Base-by-base conservation (phyloP, 192 early-diverging fungal genomes). In the Backusella mclennaniae region DNA sequence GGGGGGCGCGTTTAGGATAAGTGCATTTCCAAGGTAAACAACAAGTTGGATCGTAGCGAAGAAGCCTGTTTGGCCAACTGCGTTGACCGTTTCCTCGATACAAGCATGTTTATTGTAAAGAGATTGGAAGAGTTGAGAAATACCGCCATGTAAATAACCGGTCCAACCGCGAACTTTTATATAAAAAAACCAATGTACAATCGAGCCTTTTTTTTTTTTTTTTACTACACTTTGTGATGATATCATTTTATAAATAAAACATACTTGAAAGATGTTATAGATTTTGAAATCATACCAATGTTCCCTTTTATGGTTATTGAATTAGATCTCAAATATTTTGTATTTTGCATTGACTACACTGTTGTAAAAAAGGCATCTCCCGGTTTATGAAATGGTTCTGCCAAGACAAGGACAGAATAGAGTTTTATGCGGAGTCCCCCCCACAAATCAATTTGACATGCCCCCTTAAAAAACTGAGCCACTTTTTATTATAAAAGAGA, bases 61-160 rank as follows among this genome's bases (percentile, higher is more conserved):
- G 80, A 83, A 44, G 67, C 81, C 38, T 93, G 92, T 76, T 78
- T 93, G 73, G 81, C 88, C 31, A 92, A 93, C 89, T 93, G 92
- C 77, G 92, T 93, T 19, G 86, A 84, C 21, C 86, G 92, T 66
- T 93, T 93, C 76, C 77, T 93, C 33, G 92, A 93, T 76, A 85
- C 85, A 74, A 87, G 85, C 69, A 71, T 88, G 41, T 83, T 88
- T 73, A 84, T 91, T 69, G 84, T 91, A 39, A 88, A 89, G 67
- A 83, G 85, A 33, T 73, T 92, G 23, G 82, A 85, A 66, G 84
- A 85, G 41, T 52, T 80, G 66, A 52, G 77, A 72, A 76, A 79
- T 71, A 77, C 79, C 23, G 75, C 56, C 66, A 70, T 80, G 63
- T 80, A 80, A 80, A 52, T 49, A 39, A 44, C 35, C 53, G 15